Conservation (phyloP, 202 grass and related monocot genomes). For the Schoenoplectus triqueter region DNA sequence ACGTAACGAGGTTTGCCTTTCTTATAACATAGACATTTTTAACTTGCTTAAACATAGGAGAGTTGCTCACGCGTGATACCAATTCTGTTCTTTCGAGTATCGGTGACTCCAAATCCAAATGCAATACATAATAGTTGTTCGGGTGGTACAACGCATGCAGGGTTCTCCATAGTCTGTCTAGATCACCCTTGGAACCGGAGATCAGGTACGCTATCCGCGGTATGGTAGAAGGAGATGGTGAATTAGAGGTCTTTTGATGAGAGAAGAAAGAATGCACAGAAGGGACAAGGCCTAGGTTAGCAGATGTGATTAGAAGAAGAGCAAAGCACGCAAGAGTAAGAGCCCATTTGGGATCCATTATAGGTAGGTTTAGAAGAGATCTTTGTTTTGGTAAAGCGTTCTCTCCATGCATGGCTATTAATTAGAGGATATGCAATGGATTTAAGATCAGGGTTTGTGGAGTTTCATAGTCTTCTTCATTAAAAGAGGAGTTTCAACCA, state of each 20-base stretch:
- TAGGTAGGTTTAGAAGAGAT: constrained; percentile 39
- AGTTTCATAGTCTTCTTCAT: constrained; percentile 36
- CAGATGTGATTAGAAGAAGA: constrained; percentile 39
- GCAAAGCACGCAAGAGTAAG: constrained; percentile 47
- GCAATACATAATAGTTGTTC: constrained; percentile 67
- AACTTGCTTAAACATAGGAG: constrained; percentile 43
- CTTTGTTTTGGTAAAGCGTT: constrained; percentile 29
- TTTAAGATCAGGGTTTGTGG: constrained; percentile 34
- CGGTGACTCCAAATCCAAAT: constrained; percentile 74
- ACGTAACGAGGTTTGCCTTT: constrained; percentile 77
- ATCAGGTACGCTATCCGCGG: constrained; percentile 70
- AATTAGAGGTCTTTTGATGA: constrained; percentile 48
- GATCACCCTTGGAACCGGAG: constrained; percentile 72
- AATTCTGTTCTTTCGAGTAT: constrained; percentile 51
- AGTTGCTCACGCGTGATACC: constrained; percentile 36
- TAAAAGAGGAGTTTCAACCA: constrained; percentile 30
- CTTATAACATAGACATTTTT: constrained; percentile 66
- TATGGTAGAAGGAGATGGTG: constrained; percentile 5
- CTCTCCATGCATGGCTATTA: constrained; percentile 39
- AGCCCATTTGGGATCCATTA: constrained; percentile 57
- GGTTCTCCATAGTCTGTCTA: constrained; percentile 53
- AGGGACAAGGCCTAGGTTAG: constrained; percentile 45
- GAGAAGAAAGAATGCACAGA: constrained; percentile 38
- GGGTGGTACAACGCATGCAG: constrained; percentile 83
- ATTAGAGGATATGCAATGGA: constrained; percentile 37